A percentile compares a stretch with the other conserved stretches of the same genome.
Conservation (phyloP, 768 basidiomycete species). For the Podaxis carcinomalis region DNA sequence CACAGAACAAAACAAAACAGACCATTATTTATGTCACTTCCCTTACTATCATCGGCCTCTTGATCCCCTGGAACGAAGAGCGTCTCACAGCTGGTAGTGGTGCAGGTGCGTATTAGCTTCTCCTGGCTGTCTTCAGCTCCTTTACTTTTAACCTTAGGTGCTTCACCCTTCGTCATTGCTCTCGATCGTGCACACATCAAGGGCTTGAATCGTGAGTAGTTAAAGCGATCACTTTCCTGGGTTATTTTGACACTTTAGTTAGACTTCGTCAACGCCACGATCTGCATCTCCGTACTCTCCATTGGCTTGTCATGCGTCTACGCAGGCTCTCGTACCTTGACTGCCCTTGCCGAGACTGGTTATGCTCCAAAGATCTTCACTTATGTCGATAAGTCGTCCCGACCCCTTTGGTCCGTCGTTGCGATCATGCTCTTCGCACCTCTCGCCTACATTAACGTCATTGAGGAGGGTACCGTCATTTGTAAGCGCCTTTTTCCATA, state of each 20-base stretch:
- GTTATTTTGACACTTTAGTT: background rate
- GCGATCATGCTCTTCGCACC: conserved; percentile 32
- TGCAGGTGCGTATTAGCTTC: conserved; percentile 16
- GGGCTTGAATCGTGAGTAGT: conserved; percentile 35
- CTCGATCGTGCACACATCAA: conserved; percentile 34
- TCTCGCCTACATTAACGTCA: conserved; percentile 36
- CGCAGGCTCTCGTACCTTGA: conserved; percentile 40
- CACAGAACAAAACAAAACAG: conserved; percentile 14
- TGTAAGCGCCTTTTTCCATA: conserved; percentile 24
- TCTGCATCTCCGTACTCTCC: conserved; percentile 42
- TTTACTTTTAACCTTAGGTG: conserved; percentile 15
- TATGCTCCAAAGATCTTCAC: conserved; percentile 40
- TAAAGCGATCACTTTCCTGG: background rate
- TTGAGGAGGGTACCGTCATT: conserved; percentile 30
- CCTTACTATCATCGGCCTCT: conserved; percentile 38
- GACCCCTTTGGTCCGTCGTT: conserved; percentile 39
- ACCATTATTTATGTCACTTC: conserved; percentile 42
- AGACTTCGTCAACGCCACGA: conserved; percentile 39
- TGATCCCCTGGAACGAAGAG: conserved; percentile 32
- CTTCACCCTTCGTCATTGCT: conserved; percentile 43
- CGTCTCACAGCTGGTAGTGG: conserved; percentile 34
- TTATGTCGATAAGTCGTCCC: conserved; percentile 43
- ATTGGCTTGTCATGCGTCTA: conserved; percentile 44
- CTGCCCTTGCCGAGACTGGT: conserved; percentile 43
- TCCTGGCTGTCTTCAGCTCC: no score